Conservation (phyloP, 495 filamentous ascomycete species). For the Aspergillus ostianus region DNA sequence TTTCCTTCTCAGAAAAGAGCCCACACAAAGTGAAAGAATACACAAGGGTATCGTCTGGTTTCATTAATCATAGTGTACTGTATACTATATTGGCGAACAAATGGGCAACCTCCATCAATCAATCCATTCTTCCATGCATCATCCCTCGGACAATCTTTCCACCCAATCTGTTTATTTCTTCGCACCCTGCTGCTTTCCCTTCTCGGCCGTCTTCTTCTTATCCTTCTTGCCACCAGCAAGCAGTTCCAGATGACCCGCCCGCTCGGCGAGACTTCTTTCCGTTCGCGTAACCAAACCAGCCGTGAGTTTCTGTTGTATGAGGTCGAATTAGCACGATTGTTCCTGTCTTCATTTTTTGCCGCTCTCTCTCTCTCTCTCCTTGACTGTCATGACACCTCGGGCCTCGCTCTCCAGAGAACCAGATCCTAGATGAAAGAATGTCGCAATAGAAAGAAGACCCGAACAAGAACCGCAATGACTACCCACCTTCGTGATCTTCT, state of each 20-base stretch:
- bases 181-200: conserved; percentile 12
- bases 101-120: background rate
- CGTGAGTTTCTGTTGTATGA: conserved; percentile 55
- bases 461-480: background rate
- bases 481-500: conserved; percentile 62
- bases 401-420: too few relatives aligned
- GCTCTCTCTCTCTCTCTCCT: too few relatives aligned
- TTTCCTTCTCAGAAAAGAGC: too few relatives aligned
- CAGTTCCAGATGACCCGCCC: conserved; percentile 73
- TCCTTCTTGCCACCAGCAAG: conserved; percentile 65
- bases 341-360: background rate
- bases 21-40: too few relatives aligned
- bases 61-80: conserved; percentile 20
- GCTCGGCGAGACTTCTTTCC: conserved; percentile 63
- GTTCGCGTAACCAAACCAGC: conserved; percentile 62
- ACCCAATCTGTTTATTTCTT: background rate
- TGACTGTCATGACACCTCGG: too few relatives aligned
- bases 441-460: background rate
- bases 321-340: background rate
- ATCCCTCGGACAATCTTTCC: background rate
- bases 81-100: background rate
- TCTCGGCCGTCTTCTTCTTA: conserved; percentile 29
- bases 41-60: conserved; percentile 17
- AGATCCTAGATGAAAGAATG: conserved; percentile 5
- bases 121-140: background rate